Conservation (phyloP, 371 early-diverging fungal species). For the Mortierella sp. region DNA sequence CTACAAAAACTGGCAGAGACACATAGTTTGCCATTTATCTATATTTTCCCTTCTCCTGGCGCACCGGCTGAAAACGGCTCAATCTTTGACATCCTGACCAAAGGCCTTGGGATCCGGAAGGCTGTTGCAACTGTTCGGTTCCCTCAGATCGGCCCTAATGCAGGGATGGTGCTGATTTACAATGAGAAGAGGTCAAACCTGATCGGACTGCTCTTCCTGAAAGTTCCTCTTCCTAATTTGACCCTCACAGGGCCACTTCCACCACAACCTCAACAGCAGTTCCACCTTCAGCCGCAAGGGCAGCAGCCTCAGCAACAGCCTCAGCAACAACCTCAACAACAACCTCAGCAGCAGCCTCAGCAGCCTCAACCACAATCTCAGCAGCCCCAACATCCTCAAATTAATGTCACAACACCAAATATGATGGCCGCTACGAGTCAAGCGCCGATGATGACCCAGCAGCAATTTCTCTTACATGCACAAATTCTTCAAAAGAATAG, state of each 20-base stretch:
- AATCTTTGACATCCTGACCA: conserved; percentile 57
- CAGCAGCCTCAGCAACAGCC: conserved; percentile 23
- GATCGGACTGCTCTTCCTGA: conserved; percentile 64
- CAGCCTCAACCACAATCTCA: conserved; percentile 29
- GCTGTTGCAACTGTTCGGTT: conserved; percentile 54
- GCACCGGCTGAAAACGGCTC: conserved; percentile 58
- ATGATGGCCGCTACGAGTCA: conserved; percentile 44
- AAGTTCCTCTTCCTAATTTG: conserved; percentile 61
- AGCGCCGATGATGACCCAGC: conserved; percentile 35
- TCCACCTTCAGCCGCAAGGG: conserved; percentile 15
- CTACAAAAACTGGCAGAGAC: conserved; percentile 58
- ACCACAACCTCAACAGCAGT: conserved; percentile 21
- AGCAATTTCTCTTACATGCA: conserved; percentile 44
- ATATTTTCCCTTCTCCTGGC: conserved; percentile 60
- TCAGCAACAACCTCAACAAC: conserved; percentile 29
- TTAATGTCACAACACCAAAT: conserved; percentile 38
- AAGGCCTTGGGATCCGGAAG: conserved; percentile 63
- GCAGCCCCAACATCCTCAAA: conserved; percentile 36
- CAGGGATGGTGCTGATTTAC: conserved; percentile 60
- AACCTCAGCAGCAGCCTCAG: conserved; percentile 41
- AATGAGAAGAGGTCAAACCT: conserved; percentile 58
- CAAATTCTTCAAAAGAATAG: conserved; percentile 10
- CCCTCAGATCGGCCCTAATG: conserved; percentile 38
- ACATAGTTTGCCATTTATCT: conserved; percentile 62
- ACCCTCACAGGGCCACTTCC: conserved; percentile 26